Conservation (phyloP, 768 basidiomycete species). For the Clitopilus passeckerianus region DNA sequence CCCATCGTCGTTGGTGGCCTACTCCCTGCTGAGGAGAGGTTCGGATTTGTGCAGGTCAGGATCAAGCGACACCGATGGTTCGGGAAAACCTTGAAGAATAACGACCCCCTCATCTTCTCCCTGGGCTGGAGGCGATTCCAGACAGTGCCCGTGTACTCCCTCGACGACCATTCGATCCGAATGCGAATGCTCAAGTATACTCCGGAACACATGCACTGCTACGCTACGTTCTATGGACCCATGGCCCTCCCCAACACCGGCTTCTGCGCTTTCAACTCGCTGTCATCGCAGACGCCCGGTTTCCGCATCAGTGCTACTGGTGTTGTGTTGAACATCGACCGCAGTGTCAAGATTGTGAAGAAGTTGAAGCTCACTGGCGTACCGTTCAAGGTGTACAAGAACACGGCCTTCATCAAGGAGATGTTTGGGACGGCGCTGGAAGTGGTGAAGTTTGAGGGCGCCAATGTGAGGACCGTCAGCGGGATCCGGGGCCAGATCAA, state of each 20-base stretch:
- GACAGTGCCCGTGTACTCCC: conserved; percentile 87
- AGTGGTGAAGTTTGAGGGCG: conserved; percentile 98
- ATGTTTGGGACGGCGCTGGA: conserved; percentile 95
- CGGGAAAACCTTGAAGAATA: conserved; percentile 86
- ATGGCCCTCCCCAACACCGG: conserved; percentile 90
- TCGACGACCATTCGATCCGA: conserved; percentile 96
- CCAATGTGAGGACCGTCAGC: conserved; percentile 92
- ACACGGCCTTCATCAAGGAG: conserved; percentile 96
- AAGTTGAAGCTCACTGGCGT: conserved; percentile 95
- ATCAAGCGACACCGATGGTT: conserved; percentile 98
- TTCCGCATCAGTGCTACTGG: conserved; percentile 94
- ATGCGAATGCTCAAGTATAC: conserved; percentile 99
- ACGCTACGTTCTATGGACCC: conserved; percentile 95
- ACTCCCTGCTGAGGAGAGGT: conserved; percentile 82
- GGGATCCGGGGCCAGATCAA: conserved; percentile 97
- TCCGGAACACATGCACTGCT: conserved; percentile 99
- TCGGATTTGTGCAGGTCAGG: conserved; percentile 91
- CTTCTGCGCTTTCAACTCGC: conserved; percentile 93
- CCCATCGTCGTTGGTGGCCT: conserved; percentile 93
- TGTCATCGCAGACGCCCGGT: conserved; percentile 58
- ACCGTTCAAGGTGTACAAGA: conserved; percentile 98
- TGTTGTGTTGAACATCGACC: conserved; percentile 90
- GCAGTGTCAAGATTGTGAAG: conserved; percentile 93
- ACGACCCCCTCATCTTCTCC: conserved; percentile 94
- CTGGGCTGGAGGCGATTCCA: conserved; percentile 99